Evolutionary conservation across 257 asterid species (phyloP).

Genomic region (Scutellaria minor): DNA sequence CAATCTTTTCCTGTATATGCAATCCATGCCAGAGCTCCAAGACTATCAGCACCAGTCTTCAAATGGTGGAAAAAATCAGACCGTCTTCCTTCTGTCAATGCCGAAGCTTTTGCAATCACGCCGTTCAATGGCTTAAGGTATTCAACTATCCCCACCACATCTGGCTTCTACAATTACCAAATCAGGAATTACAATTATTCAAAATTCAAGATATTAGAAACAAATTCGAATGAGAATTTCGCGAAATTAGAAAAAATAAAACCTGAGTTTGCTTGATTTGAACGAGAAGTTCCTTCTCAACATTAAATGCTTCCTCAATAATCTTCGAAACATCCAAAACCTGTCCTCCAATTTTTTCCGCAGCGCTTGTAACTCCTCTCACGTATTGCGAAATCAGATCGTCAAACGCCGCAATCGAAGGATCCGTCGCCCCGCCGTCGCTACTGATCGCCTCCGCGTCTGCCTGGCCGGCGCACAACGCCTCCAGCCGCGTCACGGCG

Average conservation of each 20-base stretch:
- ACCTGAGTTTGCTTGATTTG: conserved; percentile 66
- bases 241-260: not conserved
- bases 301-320: conserved; percentile 60
- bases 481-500: conserved; percentile 82
- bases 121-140: conserved; percentile 83
- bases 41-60: conserved; percentile 80
- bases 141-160: conserved; percentile 58
- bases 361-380: conserved; percentile 53
- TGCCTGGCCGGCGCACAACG: conserved; percentile 51
- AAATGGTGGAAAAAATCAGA: conserved; percentile 77
- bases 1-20: conserved; percentile 83
- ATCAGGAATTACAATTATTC: conserved; percentile 10
- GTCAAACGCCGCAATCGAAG: conserved; percentile 71
- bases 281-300: conserved; percentile 70
- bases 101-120: conserved; percentile 56
- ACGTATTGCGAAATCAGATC: conserved; percentile 65
- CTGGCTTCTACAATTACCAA: conserved; percentile 63
- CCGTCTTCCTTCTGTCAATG: conserved; percentile 70
- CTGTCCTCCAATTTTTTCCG: conserved; percentile 78
- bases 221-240: too few species aligned
- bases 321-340: conserved; percentile 71
- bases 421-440: conserved; percentile 58
- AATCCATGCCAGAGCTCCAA: conserved; percentile 81
- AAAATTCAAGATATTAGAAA: too few species aligned
- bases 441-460: conserved; percentile 47